phyloP scores from a whole-genome alignment of 1,139 yeast species.

The Blastobotrys malaysiensis region DNA sequence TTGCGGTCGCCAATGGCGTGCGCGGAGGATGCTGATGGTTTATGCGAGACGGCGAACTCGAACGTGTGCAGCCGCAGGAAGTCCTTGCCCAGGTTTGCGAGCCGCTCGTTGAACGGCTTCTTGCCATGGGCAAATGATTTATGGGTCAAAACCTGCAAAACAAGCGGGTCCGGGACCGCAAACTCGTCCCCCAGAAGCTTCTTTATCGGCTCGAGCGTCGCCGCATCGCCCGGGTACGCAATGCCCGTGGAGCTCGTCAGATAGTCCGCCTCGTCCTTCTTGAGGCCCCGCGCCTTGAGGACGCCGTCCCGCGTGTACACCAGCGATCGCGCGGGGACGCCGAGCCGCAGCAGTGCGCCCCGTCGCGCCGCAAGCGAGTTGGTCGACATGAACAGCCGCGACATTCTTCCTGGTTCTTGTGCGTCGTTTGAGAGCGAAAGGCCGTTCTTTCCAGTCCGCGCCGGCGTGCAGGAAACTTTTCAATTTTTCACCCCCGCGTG shows the following conservation, averaged over 20 bases:
- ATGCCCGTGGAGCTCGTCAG: conserved; percentile 52
- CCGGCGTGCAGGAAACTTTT: not conserved
- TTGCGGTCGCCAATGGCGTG: conserved; percentile 50
- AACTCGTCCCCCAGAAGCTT: conserved; percentile 48
- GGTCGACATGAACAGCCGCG: not conserved
- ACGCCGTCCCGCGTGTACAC: conserved; percentile 49
- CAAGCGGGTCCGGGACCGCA: conserved; percentile 39
- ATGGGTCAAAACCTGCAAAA: conserved; percentile 80
- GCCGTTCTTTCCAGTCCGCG: not conserved
- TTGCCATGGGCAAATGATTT: conserved; percentile 90
- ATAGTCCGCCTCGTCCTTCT: conserved; percentile 68
- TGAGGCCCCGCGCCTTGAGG: conserved; percentile 63
- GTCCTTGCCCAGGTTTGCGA: conserved; percentile 73
- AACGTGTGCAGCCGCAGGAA: conserved; percentile 57
- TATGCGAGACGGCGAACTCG: conserved; percentile 42
- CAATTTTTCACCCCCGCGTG: not conserved
- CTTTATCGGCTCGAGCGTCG: conserved; percentile 46
- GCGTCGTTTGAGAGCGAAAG: not conserved
- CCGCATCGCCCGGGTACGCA: conserved; percentile 50
- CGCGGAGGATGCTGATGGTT: conserved; percentile 27
- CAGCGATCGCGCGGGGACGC: conserved; percentile 18
- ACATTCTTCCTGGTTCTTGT: not conserved
- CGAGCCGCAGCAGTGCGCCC: not conserved
- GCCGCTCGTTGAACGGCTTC: conserved; percentile 82
- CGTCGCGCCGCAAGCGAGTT: not conserved